Percentiles rank a stretch among this genome's conserved stretches.
phyloP scores from a whole-genome alignment of 441 rosid genomes.

The Viola pubescens region DNA sequence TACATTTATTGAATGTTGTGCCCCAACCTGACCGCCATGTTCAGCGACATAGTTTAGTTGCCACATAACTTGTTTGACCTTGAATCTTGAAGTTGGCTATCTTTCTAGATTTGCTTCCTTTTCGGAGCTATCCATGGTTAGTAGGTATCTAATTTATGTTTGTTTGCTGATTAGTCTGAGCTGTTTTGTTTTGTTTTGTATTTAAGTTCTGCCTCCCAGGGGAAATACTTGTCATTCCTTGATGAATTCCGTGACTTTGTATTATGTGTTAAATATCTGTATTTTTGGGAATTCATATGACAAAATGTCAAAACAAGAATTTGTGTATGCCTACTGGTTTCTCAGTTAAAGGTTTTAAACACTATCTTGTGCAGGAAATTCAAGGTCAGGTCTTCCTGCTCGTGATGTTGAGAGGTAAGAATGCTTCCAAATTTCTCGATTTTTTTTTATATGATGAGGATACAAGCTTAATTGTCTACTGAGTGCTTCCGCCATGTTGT shows the following conservation, averaged over 20 bases:
- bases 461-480: too few relatives aligned
- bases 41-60: not conserved
- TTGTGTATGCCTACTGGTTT: conserved; percentile 6
- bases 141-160: too few relatives aligned
- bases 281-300: not conserved
- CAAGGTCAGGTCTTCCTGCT: conserved; percentile 64
- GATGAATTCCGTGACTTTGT: too few relatives aligned
- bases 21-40: not conserved
- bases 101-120: not conserved
- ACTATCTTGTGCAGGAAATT: conserved; percentile 43
- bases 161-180: too few relatives aligned
- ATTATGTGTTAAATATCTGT: too few relatives aligned
- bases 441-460: not conserved
- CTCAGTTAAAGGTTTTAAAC: conserved; percentile 20
- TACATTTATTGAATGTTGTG: not conserved
- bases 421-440: conserved; percentile 8
- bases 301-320: not conserved
- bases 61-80: not conserved
- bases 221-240: too few relatives aligned
- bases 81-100: not conserved
- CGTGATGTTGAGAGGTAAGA: conserved; percentile 56
- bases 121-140: too few relatives aligned
- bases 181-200: too few relatives aligned
- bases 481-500: not conserved
- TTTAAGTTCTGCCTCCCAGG: too few relatives aligned